A percentile compares a stretch with the other conserved stretches of the same genome.
These are phyloP conservation scores for Passalora sequoiae DNA, from an alignment of 2,329 filamentous ascomycete genomes.

Conservation along the genomic window DNA sequence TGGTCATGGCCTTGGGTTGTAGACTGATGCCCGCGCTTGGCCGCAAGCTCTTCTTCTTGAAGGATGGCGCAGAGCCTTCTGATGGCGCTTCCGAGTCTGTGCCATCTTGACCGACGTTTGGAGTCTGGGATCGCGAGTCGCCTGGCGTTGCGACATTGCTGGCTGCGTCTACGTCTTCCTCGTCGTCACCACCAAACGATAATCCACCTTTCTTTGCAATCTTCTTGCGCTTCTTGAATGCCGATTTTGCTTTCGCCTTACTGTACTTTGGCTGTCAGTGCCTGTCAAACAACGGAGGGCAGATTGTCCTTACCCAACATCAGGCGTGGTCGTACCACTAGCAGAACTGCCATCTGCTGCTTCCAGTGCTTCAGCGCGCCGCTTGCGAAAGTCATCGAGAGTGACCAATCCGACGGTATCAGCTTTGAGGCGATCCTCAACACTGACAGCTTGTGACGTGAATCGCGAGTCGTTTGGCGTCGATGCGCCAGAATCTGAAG, in stretches of 20 bases:
- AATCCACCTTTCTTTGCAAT: constrained; percentile 53
- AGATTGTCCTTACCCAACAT: constrained; percentile 53
- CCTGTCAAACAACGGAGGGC: constrained; percentile 5
- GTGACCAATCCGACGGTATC: constrained; percentile 87
- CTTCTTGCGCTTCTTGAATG: constrained; percentile 54
- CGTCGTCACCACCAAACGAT: constrained; percentile 69
- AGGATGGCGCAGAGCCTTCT: constrained; percentile 6
- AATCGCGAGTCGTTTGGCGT: constrained; percentile 52
- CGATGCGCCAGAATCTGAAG: constrained; percentile 17
- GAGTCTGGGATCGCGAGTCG: constrained; percentile 2
- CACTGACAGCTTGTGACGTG: constrained; percentile 67
- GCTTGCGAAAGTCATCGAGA: constrained; percentile 90
- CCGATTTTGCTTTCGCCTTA: constrained; percentile 44
- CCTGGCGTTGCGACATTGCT: constrained; percentile 1
- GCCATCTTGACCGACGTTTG: constrained; percentile 1
- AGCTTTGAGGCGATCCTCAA: constrained; percentile 75
- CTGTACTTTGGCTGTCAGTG: constrained; percentile 56
- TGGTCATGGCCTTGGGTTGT: constrained; percentile 72
- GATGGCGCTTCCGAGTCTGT: constrained; percentile 19
- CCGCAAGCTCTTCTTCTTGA: constrained; percentile 48
- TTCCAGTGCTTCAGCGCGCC: constrained; percentile 88
- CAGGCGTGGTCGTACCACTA: constrained; percentile 53
- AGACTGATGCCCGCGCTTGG: constrained; percentile 58
- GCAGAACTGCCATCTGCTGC: constrained; percentile 56
- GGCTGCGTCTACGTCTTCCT: constrained; percentile 42